These are phyloP conservation scores for Chytriomyces sp. DNA, from an alignment of 192 early-diverging fungal species.

Conservation along the genomic window DNA sequence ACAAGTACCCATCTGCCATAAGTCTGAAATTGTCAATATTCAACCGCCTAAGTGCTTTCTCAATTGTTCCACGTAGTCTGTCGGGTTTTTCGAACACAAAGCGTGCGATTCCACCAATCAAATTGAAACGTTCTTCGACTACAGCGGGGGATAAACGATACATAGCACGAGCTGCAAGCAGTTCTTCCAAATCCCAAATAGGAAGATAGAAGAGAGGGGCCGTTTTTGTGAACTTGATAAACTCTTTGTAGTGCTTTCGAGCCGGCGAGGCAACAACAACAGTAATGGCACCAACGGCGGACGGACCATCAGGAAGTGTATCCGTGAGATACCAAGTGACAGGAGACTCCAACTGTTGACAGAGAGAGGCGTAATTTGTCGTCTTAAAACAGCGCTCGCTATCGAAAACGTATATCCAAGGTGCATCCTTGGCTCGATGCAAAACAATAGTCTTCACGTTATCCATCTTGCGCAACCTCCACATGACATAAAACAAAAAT, in stretches of 20 bases:
- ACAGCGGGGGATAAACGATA: constrained; percentile 3
- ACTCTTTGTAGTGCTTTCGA: constrained; percentile 26
- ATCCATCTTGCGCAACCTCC: too few relatives aligned
- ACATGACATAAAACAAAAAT: too few relatives aligned
- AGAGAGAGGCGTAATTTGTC: too few relatives aligned
- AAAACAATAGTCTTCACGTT: too few relatives aligned
- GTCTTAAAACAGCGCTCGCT: too few relatives aligned
- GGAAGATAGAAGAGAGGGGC: constrained; percentile 14
- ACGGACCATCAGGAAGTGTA: constrained; percentile 26
- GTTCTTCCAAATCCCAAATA: constrained; percentile 17
- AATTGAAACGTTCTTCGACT: constrained; percentile 12
- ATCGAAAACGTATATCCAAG: too few relatives aligned
- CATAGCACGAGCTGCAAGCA: constrained; percentile 13
- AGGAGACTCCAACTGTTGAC: too few relatives aligned
- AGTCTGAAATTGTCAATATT: constrained; percentile 14
- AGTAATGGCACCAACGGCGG: constrained; percentile 24
- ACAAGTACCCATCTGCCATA: constrained; percentile 10
- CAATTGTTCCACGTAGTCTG: background rate
- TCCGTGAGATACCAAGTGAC: too few relatives aligned
- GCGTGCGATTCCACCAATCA: constrained; percentile 24
- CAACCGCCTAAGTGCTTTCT: background rate
- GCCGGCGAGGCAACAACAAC: constrained; percentile 16
- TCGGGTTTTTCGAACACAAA: constrained; percentile 21
- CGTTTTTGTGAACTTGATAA: constrained; percentile 24
- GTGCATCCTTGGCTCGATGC: too few relatives aligned